Percentiles rank a stretch among this genome's conserved stretches.
Evolutionary conservation across 805 yeast genomes (phyloP).

Genomic region (Pichia ethanolica): DNA sequence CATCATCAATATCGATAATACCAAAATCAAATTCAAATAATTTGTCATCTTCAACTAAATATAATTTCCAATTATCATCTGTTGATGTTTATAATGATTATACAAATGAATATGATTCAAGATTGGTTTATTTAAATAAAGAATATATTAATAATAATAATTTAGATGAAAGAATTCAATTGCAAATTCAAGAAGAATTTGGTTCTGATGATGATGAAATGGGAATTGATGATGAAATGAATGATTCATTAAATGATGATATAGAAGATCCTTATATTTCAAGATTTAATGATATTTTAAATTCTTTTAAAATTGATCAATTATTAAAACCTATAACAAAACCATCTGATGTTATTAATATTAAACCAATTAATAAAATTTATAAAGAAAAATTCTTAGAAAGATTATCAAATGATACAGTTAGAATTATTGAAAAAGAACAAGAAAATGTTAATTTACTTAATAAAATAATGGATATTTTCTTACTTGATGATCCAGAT

Average conservation of each 20-base stretch:
- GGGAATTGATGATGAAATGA: too few species aligned
- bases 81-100: conserved; percentile 14
- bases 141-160: conserved; percentile 9
- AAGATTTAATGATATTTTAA: conserved; percentile 29
- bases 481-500: conserved; percentile 81
- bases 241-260: conserved; percentile 10
- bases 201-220: conserved; percentile 13
- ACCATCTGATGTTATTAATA: conserved; percentile 70
- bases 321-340: conserved; percentile 72
- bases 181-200: conserved; percentile 24
- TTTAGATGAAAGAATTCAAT: conserved; percentile 20
- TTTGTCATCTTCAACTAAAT: conserved; percentile 17
- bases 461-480: conserved; percentile 63
- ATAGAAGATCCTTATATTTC: conserved; percentile 13
- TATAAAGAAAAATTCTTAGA: conserved; percentile 52
- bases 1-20: conserved; percentile 13
- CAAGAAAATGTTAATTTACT: conserved; percentile 69
- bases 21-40: not conserved
- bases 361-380: conserved; percentile 61
- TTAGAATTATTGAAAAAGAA: conserved; percentile 74
- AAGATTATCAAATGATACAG: conserved; percentile 61
- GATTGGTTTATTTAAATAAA: conserved; percentile 22
- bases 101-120: conserved; percentile 14
- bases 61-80: conserved; percentile 16
- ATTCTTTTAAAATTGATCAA: conserved; percentile 44